Evolutionary conservation across 73 alveolate species (phyloP), one percentile per base, ranked within the genome.

Genomic region (Urostyla sp.): DNA sequence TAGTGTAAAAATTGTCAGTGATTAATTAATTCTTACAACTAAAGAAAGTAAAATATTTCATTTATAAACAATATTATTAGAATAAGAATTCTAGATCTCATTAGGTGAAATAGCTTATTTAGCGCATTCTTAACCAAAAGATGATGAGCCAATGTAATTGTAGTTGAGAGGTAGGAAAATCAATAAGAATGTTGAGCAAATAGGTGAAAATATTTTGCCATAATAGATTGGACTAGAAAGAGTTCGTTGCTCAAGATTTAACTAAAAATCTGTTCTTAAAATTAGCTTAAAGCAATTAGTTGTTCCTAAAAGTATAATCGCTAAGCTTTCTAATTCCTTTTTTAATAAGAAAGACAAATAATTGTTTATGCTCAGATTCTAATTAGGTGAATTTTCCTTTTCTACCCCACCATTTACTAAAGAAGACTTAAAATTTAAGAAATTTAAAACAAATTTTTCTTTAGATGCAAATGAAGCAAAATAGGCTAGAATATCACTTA

Each of bases 141-240:
- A 35, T 15, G 31, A 63, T 8, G 18, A 63, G 16, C 1, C 23
- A 15, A 43, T 57, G 79, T 43, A 31, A 32, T 2, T 63, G 3
- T 16, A 63, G 31, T 46, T 63, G 3, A 63, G 60, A 63, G 79
- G 79, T 4, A 63, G 79, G 44, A 63, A 63, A 40, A 63, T 63
- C 20, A 63, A 63, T 21, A 5, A 38, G 2, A 63, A 63, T 63
- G 79, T 63, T 5, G 58, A 35, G 26, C 37, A 43, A 60, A 63
- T 63, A 7, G 23, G 61, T 11, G 58, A 63, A 16, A 63, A 63
- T 63, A 40, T 63, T 28, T 38, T 63, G 60, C 60, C 79, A 37
- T 27, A 32, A 8, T 21, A 63, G 50, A 63, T 63, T 4, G 79
- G 79, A 3, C 53, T 38, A 18, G 79, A 63, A 37, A 38, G 31